Evolutionary conservation across 2,329 filamentous ascomycete species (phyloP).

Genomic region (Penicillium sp.): DNA sequence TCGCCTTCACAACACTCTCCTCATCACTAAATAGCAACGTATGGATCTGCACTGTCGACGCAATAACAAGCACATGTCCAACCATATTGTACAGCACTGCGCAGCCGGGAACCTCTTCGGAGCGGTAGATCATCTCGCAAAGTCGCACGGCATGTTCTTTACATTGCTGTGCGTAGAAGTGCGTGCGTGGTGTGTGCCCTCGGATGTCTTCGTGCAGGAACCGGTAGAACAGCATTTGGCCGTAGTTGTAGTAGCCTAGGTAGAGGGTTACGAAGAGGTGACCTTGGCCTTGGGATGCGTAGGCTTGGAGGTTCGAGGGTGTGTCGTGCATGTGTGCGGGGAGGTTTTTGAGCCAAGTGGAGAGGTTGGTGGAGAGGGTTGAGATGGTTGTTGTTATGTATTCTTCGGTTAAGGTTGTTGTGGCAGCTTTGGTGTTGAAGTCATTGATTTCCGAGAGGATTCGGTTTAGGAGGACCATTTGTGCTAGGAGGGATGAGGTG

Average conservation of each 20-base stretch:
- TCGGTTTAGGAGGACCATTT: conserved; percentile 42
- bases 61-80: conserved; percentile 48
- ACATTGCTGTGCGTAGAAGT: conserved; percentile 40
- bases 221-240: conserved; percentile 50
- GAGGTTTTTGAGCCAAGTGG: conserved; percentile 38
- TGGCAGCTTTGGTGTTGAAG: conserved; percentile 35
- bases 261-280: conserved; percentile 47
- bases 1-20: conserved; percentile 36
- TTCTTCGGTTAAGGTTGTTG: conserved; percentile 21
- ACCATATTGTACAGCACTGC: conserved; percentile 48
- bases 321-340: conserved; percentile 40
- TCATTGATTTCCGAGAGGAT: conserved; percentile 45
- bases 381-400: conserved; percentile 24
- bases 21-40: conserved; percentile 46
- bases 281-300: conserved; percentile 42
- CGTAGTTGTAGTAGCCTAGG: conserved; percentile 49
- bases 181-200: conserved; percentile 10
- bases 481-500: conserved; percentile 31
- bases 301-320: conserved; percentile 39
- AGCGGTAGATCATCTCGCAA: conserved; percentile 43
- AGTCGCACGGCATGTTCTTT: conserved; percentile 42
- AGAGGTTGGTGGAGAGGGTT: conserved; percentile 32
- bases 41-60: conserved; percentile 49
- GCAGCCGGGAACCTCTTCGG: conserved; percentile 37
- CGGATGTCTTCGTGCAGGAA: conserved; percentile 40